Conservation (phyloP, 2,329 filamentous ascomycete genomes). For the Colletotrichum sp. region DNA sequence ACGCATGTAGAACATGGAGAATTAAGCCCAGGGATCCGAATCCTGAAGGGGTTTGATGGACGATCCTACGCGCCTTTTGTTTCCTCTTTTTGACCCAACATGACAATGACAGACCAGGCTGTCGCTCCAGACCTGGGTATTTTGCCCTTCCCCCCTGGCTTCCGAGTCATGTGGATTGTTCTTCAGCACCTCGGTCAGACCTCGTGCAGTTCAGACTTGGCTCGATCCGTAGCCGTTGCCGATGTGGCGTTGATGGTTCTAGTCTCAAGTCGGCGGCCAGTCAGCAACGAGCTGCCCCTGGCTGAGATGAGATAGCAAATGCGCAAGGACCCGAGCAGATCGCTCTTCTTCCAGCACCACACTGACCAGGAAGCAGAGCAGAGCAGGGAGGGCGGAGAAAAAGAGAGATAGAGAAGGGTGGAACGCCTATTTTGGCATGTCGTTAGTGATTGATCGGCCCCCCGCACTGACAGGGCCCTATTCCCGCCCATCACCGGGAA, state of each 20-base stretch:
- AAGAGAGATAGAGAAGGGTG: not conserved
- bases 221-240: not conserved
- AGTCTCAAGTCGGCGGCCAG: not conserved
- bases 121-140: not conserved
- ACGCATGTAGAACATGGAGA: not conserved
- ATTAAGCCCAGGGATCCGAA: not conserved
- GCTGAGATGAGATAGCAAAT: not conserved
- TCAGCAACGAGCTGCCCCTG: not conserved
- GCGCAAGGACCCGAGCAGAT: not conserved
- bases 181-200: not conserved
- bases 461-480: constrained; percentile 9
- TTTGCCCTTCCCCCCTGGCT: not conserved
- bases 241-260: not conserved
- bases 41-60: not conserved
- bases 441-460: not conserved
- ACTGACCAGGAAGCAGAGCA: not conserved
- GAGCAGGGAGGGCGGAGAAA: not conserved
- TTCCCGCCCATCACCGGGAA: not conserved
- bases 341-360: not conserved
- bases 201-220: not conserved
- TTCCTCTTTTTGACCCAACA: not conserved
- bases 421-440: not conserved
- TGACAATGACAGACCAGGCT: not conserved
- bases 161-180: not conserved
- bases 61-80: not conserved